Base-by-base conservation (phyloP, 306 rosid genomes). In the Hippophae tibetana region DNA sequence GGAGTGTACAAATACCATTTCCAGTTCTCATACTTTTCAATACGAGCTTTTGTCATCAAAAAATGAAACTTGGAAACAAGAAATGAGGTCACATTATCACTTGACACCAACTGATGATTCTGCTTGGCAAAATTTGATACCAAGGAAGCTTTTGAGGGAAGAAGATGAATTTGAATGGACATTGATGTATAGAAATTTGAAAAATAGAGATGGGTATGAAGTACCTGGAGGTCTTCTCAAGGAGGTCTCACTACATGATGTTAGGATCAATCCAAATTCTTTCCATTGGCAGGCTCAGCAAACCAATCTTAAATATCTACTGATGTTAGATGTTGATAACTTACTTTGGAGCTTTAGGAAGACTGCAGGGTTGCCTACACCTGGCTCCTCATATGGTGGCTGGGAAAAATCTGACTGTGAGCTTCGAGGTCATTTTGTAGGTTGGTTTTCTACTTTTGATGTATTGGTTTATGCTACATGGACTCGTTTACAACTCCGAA, bases 391-490 rank as follows among this genome's bases (percentile, higher is more conserved):
- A 23, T 85, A 85, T 57, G 63, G 54, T 5, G 96, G 87, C 1
- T 90, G 96, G 98, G 98, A 90, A 69, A 64, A 0, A 1, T 63
- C 89, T 1, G 0, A 1, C 6, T 0, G 5, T 41, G 98, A 90
- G 71, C 95, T 90, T 38, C 81, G 98, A 10, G 98, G 98, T 40
- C 96, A 90, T 76, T 90, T 85, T 71, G 96, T 90, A 56, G 98
- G 96, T 90, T 43, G 47, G 76, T 69, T 53, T 43, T 52, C 38
- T 31, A 31, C 38, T 31, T 13, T 48, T 67, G n/a, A 5, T 56
- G 56, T 48, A 47, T 65, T 56, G 56, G 26, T 66, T 46, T 49
- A 3, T 13, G 9, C 12, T 49, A 12, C 12, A 23, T 49, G 53
- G 14, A 49, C 53, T 13, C 6, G 7, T 8, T 12, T 13, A 12